Base-by-base conservation (phyloP, 257 asterid species). In the Apocynum venetum region DNA sequence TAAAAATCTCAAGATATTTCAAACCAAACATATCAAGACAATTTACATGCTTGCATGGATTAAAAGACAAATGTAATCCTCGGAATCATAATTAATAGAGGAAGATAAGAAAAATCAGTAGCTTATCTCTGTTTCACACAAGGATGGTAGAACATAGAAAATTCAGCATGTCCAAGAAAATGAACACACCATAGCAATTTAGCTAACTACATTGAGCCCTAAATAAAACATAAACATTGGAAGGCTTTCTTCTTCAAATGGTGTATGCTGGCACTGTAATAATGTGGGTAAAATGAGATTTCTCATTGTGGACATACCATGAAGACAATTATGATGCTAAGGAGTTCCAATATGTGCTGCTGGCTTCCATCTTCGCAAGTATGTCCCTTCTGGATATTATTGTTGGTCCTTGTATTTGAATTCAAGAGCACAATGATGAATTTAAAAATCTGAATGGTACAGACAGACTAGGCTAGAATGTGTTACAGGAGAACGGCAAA, bases 381-480 rank as follows among this genome's bases (percentile, higher is more conserved):
- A 59, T 25, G 77, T 20, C 51, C 66, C 52, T 6, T 69, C 35
- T 44, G 13, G 44, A 63, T 14, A 7, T 15, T 31, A 1, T 40
- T 59, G n/a, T 6, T 4, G 1, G 20, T 9, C 52, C 41, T 52
- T 55, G 6, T 43, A 4, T 13, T 47, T 3, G 14, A 31, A 41
- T 44, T 73, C 20, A 3, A 11, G 73, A 2, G 43, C 55, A 57
- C 57, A 73, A 56, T 80, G 75, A 61, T 13, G 76, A 78, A 83
- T 80, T 55, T 85, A 93, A 85, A 96, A 93, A 86, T 93, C 97
- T 61, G 98, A 96, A 80, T 96, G 99, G 77, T 88, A 93, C 51
- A 96, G 80, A 77, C 98, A 88, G 80, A 96, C 96, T 46, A 96
- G 88, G 85, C 92, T 89, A 0, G 97, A 89, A 85, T 96, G 98